phyloP scores from a whole-genome alignment of 2,329 filamentous ascomycete genomes.

The Ilyonectria destructans region DNA sequence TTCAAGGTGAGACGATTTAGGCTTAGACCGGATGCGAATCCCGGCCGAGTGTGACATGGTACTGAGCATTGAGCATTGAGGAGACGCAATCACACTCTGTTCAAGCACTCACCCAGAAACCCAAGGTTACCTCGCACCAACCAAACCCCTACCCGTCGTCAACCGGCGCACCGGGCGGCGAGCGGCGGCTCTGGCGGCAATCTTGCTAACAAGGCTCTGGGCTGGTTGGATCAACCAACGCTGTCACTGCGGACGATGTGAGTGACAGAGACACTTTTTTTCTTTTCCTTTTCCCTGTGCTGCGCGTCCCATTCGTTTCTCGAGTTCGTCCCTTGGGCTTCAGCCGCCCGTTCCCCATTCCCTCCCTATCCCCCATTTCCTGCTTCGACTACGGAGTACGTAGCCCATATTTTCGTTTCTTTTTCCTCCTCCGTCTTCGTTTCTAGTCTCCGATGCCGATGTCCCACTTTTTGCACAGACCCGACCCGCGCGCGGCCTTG shows the following conservation, averaged over 20 bases:
- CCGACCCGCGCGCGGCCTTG: conserved; percentile 17
- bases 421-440: conserved; percentile 20
- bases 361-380: conserved; percentile 4
- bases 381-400: neutral
- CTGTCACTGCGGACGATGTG: neutral
- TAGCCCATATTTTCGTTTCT: conserved; percentile 10
- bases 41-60: conserved; percentile 32
- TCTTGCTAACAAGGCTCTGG: conserved; percentile 24
- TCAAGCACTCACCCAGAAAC: conserved; percentile 15
- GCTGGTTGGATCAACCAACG: conserved; percentile 9
- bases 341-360: conserved; percentile 15
- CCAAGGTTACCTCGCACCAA: conserved; percentile 32
- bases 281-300: conserved; percentile 8
- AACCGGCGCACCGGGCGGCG: conserved; percentile 30
- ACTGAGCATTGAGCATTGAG: conserved; percentile 15
- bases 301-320: neutral
- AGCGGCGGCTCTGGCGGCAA: conserved; percentile 48
- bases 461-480: conserved; percentile 28
- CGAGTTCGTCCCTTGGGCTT: neutral
- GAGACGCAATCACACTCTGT: conserved; percentile 17
- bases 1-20: conserved; percentile 49
- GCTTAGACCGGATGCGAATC: conserved; percentile 42
- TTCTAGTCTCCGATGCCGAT: conserved; percentile 28
- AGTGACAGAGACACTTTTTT: conserved; percentile 2
- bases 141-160: conserved; percentile 34